These are phyloP conservation scores for Candida multigemmis DNA, from an alignment of 805 yeast genomes.

Conservation along the genomic window DNA sequence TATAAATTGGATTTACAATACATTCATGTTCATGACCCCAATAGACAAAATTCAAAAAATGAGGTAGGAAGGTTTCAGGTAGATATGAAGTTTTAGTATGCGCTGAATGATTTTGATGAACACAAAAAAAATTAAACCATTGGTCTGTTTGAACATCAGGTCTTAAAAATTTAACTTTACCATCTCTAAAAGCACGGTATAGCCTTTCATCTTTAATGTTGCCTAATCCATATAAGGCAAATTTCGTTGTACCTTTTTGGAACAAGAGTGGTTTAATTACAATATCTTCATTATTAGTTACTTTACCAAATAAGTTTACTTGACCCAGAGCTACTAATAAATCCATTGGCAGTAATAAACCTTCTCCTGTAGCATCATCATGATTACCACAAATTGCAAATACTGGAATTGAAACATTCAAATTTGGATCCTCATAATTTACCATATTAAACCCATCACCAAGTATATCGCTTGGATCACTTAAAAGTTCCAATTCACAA, in stretches of 20 bases:
- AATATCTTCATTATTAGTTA: slow-evolving; percentile 66
- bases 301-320: slow-evolving; percentile 84
- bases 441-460: slow-evolving; percentile 59
- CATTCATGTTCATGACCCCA: slow-evolving; percentile 99
- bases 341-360: slow-evolving; percentile 78
- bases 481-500: slow-evolving; percentile 70
- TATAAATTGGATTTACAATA: slow-evolving; percentile 55
- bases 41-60: slow-evolving; percentile 69
- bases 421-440: slow-evolving; percentile 84
- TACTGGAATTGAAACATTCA: slow-evolving; percentile 82
- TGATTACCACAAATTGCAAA: slow-evolving; percentile 94
- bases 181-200: slow-evolving; percentile 72
- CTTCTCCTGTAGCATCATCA: slow-evolving; percentile 91
- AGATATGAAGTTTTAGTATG: slow-evolving; percentile 75
- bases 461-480: slow-evolving; percentile 63
- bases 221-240: slow-evolving; percentile 85
- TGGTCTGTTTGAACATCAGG: slow-evolving; percentile 51
- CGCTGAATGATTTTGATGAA: slow-evolving; percentile 86
- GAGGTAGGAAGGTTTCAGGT: slow-evolving; percentile 80
- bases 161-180: slow-evolving; percentile 66
- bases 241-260: slow-evolving; percentile 71
- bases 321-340: slow-evolving; percentile 72
- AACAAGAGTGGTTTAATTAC: slow-evolving; percentile 68
- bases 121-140: slow-evolving; percentile 80
- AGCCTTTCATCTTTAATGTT: slow-evolving; percentile 85